A percentile compares a stretch with the other conserved stretches of the same genome.
These are phyloP conservation scores for Nakataea oryzae DNA, from an alignment of 2,329 filamentous ascomycete species.

Conservation along the genomic window DNA sequence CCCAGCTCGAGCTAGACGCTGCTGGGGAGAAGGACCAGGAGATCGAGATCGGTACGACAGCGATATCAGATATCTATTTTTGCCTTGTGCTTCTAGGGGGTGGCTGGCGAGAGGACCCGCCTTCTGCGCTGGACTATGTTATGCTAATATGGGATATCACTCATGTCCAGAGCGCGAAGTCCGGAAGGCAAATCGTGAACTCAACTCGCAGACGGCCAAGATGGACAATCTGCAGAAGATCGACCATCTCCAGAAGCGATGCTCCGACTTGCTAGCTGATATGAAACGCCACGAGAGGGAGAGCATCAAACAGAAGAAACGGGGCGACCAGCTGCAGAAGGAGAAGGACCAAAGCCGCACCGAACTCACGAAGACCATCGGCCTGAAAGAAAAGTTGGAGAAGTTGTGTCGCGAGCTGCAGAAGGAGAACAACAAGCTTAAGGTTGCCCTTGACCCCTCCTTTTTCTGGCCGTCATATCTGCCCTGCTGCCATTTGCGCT, in stretches of 20 bases:
- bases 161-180: slow-evolving; percentile 70
- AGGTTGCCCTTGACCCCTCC: slow-evolving; percentile 42
- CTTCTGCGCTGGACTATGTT: not conserved
- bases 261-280: slow-evolving; percentile 80
- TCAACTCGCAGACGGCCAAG: slow-evolving; percentile 79
- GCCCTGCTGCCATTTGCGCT: not conserved
- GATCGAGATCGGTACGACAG: slow-evolving; percentile 71
- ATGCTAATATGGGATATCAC: not conserved
- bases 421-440: slow-evolving; percentile 96
- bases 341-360: slow-evolving; percentile 85
- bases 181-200: slow-evolving; percentile 84
- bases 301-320: slow-evolving; percentile 91
- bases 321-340: slow-evolving; percentile 87
- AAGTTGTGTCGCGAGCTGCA: slow-evolving; percentile 92
- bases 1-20: slow-evolving; percentile 86
- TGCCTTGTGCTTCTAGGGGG: not conserved
- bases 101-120: slow-evolving; percentile 18
- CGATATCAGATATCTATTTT: not conserved
- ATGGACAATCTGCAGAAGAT: slow-evolving; percentile 89
- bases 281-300: slow-evolving; percentile 96
- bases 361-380: slow-evolving; percentile 81
- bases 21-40: slow-evolving; percentile 93
- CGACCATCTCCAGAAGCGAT: slow-evolving; percentile 81
- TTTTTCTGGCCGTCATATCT: not conserved
- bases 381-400: slow-evolving; percentile 91